Conservation (phyloP, 768 basidiomycete genomes). For the Hericium erinaceus region DNA sequence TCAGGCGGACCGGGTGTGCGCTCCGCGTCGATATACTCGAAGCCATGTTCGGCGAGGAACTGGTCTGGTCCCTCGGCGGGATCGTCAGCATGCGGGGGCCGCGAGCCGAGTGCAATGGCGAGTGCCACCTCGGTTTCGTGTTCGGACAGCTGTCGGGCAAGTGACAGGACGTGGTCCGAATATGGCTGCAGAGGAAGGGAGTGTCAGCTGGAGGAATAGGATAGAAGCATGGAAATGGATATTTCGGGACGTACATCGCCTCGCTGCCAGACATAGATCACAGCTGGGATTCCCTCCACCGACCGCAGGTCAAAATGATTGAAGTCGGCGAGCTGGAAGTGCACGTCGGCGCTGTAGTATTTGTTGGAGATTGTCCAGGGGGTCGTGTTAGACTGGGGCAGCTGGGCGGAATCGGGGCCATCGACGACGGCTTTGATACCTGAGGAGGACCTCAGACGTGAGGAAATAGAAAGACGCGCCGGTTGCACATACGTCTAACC, state of each 20-base stretch:
- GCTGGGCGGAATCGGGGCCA: constrained; percentile 2
- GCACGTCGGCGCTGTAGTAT: constrained; percentile 74
- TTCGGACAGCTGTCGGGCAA: constrained; percentile 38
- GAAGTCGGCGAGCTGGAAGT: constrained; percentile 48
- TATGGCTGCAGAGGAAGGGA: constrained; percentile 36
- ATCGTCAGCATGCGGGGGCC: constrained; percentile 17
- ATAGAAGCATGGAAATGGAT: neutral
- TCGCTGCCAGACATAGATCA: constrained; percentile 62
- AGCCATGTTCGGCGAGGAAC: constrained; percentile 59
- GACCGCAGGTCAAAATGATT: constrained; percentile 32
- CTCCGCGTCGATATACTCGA: constrained; percentile 66
- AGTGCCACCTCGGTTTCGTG: constrained; percentile 65
- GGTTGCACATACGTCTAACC: constrained; percentile 18
- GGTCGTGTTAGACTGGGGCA: constrained; percentile 19
- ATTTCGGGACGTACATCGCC: constrained; percentile 45
- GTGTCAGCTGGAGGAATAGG: constrained; percentile 1
- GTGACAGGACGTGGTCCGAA: constrained; percentile 40
- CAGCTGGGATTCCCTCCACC: constrained; percentile 48
- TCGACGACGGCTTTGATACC: constrained; percentile 18
- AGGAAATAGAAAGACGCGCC: neutral
- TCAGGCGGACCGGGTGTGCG: constrained; percentile 1
- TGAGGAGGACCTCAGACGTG: constrained; percentile 6
- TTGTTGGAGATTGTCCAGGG: constrained; percentile 75
- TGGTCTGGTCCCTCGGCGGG: constrained; percentile 43
- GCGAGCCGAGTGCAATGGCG: constrained; percentile 45